Base-by-base conservation (phyloP, 108 stramenopile species). In the Skeletonema menzelii region DNA sequence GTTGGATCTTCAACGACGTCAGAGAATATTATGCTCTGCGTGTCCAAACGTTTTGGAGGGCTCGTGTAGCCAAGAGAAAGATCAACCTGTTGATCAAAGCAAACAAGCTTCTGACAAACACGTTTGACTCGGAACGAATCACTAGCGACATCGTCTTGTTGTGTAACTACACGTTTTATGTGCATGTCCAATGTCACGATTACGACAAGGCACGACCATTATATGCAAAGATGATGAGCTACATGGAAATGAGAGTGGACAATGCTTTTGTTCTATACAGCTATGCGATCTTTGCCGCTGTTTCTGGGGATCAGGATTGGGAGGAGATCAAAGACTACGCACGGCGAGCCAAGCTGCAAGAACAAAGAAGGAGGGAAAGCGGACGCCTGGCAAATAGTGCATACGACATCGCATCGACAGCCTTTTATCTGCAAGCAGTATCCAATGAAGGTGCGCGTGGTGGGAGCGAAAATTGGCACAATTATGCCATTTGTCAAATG, bases 401-500 rank as follows among this genome's bases (percentile, higher is more conserved):
- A 61, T 84, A 72, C 63, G 53, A 56, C 26, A 76, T 84, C 42
- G 75, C 83, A 53, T 72, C 55, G 12, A 47, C 37, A 34, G 79
- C 76, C n/a, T 84, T 84, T 22, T 77, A 73, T 56, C 72, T 80
- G 7, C 66, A 80, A 34, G 68, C 75, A 19, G 38, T 70, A 14
- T 32, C 68, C 2, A 70, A 67, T 37, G 57, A 72, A 28, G 70
- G 75, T 12, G 2, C 49, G 38, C 22, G 1, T 53, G 22, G 49
- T 53, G 49, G 5, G 10, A 67, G 59, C 17, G 79, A 80, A 55
- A 73, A 63, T 28, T 81, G 75, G 70, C 83, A 84, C 28, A 80
- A 80, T 59, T 81, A 77, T 58, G 83, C 83, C 5, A 58, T 84
- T 2, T 84, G 79, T 19, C 79, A 70, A 58, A 80, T 80, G 83